phyloP scores from a whole-genome alignment of 331 rosid species.

The Arachis monticola region DNA sequence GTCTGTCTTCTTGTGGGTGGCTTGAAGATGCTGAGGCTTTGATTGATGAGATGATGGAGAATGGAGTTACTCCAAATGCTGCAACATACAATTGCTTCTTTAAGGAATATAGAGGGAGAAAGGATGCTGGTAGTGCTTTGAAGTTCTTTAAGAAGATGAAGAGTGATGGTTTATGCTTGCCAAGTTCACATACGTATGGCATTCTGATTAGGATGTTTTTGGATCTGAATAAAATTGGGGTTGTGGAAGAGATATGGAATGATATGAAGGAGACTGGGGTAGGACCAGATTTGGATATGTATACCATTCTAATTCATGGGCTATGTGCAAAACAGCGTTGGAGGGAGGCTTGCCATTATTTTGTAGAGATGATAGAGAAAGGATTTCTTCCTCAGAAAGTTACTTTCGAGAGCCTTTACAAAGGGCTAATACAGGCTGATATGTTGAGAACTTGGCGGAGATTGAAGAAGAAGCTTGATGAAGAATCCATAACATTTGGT shows the following conservation, averaged over 20 bases:
- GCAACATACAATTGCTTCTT: constrained; percentile 78
- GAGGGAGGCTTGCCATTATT: constrained; percentile 78
- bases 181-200: constrained; percentile 64
- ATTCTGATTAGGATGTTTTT: constrained; percentile 67
- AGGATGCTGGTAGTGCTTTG: constrained; percentile 61
- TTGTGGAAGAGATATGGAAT: constrained; percentile 65
- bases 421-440: constrained; percentile 84
- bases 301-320: constrained; percentile 72
- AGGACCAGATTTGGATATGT: constrained; percentile 83
- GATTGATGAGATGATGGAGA: constrained; percentile 68
- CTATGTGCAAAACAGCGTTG: constrained; percentile 68
- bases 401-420: constrained; percentile 85
- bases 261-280: constrained; percentile 70
- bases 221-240: constrained; percentile 51
- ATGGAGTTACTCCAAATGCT: constrained; percentile 65
- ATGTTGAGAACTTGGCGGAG: constrained; percentile 94
- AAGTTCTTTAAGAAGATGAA: constrained; percentile 77
- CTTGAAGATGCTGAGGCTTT: constrained; percentile 74
- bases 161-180: constrained; percentile 58
- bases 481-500: constrained; percentile 83
- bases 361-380: constrained; percentile 88
- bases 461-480: constrained; percentile 85
- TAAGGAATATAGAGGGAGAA: constrained; percentile 79
- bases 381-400: constrained; percentile 88
- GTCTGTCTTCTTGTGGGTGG: constrained; percentile 81